Evolutionary conservation across 2,329 filamentous ascomycete species (phyloP), one percentile per base, ranked within the genome.

Genomic region (Xylariaceae sp.): DNA sequence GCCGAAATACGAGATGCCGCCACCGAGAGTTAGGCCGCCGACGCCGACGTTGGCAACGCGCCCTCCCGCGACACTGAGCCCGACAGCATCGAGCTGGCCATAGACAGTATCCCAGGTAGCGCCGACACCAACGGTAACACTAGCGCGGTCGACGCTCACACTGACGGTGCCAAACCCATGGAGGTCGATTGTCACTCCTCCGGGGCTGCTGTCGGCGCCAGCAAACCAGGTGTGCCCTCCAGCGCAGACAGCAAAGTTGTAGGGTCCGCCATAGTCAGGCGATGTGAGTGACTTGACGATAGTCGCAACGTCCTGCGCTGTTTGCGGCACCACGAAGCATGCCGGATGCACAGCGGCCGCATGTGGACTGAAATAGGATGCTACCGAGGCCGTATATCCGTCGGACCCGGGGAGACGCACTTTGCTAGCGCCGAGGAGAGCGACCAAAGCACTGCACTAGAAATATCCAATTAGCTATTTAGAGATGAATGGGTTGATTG

Each of bases 141-240:
- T 71, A 2, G 61, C n/a, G n/a, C n/a, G n/a, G 40, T 74, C 72
- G 3, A 59, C 42, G 15, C 65, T 67, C 10, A 75, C 58, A 0
- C 53, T 55, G 23, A 78, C 62, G 7, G 63, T 36, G 46, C 74
- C 73, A 8, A 82, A 67, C 3, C 62, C 59, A 7, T 67, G 64
- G n/a, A 82, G 63, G 53, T 77, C 75, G 45, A 82, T 67, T 3
- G 73, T 73, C 4, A 79, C 64, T 11, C 76, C 73, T 11, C 59
- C 59, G 4, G 67, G 59, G 50, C 72, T 72, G 60, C 73, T 82
- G 6, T 77, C 75, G 1, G 72, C 70, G 3, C 72, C 74, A 0
- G 72, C 66, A 53, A 77, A 79, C 2, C 75, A 70, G 2, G 73
- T 75, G 65, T 83, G 81, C 1, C 81, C 81, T n/a, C 81, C 80